A percentile compares a stretch with the other conserved stretches of the same genome.
Conservation (phyloP, 192 early-diverging fungal species). For the Phlyctochytrium bullatum region DNA sequence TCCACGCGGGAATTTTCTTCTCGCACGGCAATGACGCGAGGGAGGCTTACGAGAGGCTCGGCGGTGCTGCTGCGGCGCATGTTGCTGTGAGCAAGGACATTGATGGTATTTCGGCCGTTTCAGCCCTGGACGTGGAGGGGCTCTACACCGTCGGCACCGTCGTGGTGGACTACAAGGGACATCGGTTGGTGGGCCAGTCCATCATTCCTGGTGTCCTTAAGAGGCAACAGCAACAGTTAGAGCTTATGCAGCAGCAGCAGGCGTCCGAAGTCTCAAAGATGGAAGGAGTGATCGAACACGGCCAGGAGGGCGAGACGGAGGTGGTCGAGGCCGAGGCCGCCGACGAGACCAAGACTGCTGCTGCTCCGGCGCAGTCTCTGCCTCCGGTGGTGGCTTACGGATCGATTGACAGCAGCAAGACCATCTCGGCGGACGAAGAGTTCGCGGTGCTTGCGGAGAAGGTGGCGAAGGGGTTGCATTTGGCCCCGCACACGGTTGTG, state of each 20-base stretch:
- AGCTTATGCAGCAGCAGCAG: not conserved
- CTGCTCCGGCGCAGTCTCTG: not conserved
- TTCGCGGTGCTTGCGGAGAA: slow-evolving; percentile 74
- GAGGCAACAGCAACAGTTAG: slow-evolving; percentile 46
- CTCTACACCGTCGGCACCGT: slow-evolving; percentile 86
- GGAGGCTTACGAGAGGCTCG: slow-evolving; percentile 76
- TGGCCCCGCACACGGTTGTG: slow-evolving; percentile 74
- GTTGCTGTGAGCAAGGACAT: slow-evolving; percentile 94
- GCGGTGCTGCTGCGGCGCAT: slow-evolving; percentile 87
- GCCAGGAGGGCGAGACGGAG: slow-evolving; percentile 5
- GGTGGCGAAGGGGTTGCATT: slow-evolving; percentile 74
- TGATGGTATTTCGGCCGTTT: slow-evolving; percentile 78
- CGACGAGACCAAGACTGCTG: slow-evolving; percentile 57
- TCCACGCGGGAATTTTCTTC: slow-evolving; percentile 97
- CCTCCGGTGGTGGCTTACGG: slow-evolving; percentile 84
- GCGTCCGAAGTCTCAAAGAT: no score
- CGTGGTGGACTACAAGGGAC: slow-evolving; percentile 89
- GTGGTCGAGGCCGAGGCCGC: slow-evolving; percentile 52
- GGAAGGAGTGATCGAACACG: no score
- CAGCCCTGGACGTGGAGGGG: slow-evolving; percentile 72
- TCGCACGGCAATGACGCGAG: slow-evolving; percentile 85
- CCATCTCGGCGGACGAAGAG: slow-evolving; percentile 60
- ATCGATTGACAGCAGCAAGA: slow-evolving; percentile 78
- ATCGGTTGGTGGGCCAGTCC: slow-evolving; percentile 88
- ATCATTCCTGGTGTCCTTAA: slow-evolving; percentile 81